Evolutionary conservation across 2,329 filamentous ascomycete species (phyloP).

Genomic region (Sporothrix pseudoabietina): DNA sequence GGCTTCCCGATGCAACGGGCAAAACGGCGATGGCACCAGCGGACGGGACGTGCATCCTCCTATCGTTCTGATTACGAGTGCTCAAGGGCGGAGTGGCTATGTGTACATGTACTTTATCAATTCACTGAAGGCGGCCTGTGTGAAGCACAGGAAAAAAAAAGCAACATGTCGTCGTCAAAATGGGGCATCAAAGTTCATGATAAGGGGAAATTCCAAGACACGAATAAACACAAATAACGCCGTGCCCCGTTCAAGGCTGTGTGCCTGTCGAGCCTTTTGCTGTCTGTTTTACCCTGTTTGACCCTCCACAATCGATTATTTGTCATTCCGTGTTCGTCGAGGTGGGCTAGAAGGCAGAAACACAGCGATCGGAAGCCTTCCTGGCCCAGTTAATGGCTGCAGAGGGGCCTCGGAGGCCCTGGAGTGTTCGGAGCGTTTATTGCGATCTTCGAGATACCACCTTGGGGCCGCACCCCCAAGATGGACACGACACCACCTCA

Average conservation of each 20-base stretch:
- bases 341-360: constrained; percentile 9
- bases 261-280: background rate
- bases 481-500: background rate
- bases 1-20: constrained; percentile 11
- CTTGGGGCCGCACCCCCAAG: constrained; percentile 1
- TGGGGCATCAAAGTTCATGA: background rate
- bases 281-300: background rate
- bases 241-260: background rate
- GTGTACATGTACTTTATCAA: background rate
- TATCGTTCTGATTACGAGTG: background rate
- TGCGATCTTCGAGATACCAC: constrained; percentile 20
- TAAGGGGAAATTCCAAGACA: background rate
- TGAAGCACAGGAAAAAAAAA: background rate
- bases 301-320: background rate
- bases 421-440: constrained; percentile 7
- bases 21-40: background rate
- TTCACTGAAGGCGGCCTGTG: background rate
- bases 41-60: background rate
- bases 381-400: background rate
- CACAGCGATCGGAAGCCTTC: background rate
- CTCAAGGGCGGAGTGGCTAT: background rate
- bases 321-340: constrained; percentile 10
- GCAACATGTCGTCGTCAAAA: background rate
- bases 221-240: background rate
- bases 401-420: background rate